Evolutionary conservation across 2,329 filamentous ascomycete species (phyloP).

Genomic region (Sclerotinia nivalis): DNA sequence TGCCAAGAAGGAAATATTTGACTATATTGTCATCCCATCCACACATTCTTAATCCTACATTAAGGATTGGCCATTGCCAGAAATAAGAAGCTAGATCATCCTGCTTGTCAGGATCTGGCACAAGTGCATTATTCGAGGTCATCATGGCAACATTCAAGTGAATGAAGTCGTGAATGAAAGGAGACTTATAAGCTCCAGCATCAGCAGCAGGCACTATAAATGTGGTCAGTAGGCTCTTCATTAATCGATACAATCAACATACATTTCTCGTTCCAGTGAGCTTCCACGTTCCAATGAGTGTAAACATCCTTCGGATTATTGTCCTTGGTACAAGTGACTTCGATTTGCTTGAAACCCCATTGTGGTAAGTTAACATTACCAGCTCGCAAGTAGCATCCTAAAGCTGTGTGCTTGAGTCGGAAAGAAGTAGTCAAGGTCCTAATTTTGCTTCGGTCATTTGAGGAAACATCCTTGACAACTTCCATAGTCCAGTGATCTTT

Average conservation of each 20-base stretch:
- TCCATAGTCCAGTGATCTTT: conserved; percentile 98
- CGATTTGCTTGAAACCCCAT: conserved; percentile 99
- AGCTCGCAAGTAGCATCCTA: conserved; percentile 92
- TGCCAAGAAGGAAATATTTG: conserved; percentile 98
- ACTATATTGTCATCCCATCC: conserved; percentile 93
- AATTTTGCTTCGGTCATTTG: conserved; percentile 73
- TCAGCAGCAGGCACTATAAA: conserved; percentile 77
- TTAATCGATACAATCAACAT: conserved; percentile 47
- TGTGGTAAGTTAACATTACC: conserved; percentile 96
- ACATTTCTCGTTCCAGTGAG: conserved; percentile 91
- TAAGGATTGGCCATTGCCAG: conserved; percentile 97
- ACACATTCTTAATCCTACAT: conserved; percentile 97
- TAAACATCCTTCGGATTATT: conserved; percentile 92
- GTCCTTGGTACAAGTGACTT: conserved; percentile 90
- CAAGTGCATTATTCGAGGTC: conserved; percentile 98
- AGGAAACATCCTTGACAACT: conserved; percentile 83
- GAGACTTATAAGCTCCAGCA: conserved; percentile 90
- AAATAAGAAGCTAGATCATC: conserved; percentile 94
- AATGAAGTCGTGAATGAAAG: conserved; percentile 96
- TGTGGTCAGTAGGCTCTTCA: conserved; percentile 39
- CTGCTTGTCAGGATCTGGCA: conserved; percentile 98
- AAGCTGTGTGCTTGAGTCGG: conserved; percentile 75
- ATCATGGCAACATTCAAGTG: conserved; percentile 99
- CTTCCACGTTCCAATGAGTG: conserved; percentile 98
- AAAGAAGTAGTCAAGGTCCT: conserved; percentile 93